These are phyloP conservation scores for Leishmania aethiopica DNA, from an alignment of 208 protist genomes.

Conservation along the genomic window DNA sequence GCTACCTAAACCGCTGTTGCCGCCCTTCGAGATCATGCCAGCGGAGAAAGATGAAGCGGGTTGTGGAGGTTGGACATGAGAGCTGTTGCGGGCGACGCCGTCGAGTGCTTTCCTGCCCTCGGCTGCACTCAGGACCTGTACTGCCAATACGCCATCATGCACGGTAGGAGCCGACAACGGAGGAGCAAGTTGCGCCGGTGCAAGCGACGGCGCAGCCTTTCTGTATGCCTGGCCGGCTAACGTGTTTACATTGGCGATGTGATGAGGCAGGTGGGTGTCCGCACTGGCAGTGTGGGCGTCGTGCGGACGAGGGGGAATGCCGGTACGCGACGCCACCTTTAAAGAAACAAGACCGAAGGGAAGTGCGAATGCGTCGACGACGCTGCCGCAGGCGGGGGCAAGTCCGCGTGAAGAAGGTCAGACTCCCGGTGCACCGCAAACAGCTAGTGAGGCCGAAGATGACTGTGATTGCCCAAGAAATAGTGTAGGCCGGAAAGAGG, in stretches of 20 bases:
- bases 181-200: neutral
- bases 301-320: constrained; percentile 9
- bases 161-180: neutral
- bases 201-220: neutral
- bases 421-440: neutral
- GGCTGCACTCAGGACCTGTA: neutral
- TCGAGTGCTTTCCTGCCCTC: neutral
- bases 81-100: neutral
- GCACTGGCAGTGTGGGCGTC: constrained; percentile 10
- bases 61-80: neutral
- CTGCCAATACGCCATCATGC: neutral
- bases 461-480: neutral
- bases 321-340: constrained; percentile 30
- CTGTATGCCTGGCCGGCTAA: no score
- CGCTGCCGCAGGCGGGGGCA: neutral
- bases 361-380: neutral
- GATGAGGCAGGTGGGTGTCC: constrained; percentile 3
- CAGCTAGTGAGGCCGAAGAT: neutral
- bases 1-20: neutral
- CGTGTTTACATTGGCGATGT: constrained; percentile 4
- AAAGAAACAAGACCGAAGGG: neutral
- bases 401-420: neutral
- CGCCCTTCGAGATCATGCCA: neutral
- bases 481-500: neutral
- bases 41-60: neutral